Percentiles rank a stretch among this genome's conserved stretches.
Conservation (phyloP, 2,329 filamentous ascomycete species). For the Sporothrix mexicana region DNA sequence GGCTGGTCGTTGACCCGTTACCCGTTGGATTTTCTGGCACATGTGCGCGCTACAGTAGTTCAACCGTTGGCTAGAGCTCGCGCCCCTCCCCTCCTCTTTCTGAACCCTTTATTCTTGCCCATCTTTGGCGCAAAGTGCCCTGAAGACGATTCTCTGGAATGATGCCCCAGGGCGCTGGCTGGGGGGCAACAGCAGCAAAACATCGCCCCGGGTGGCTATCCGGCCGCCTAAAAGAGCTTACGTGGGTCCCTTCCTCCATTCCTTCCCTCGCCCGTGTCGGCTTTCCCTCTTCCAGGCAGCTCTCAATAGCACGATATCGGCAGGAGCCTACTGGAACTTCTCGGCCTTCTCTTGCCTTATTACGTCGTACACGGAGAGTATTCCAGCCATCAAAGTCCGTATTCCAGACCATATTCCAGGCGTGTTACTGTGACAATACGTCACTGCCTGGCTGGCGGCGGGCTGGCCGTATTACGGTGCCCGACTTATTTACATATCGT, state of each 20-base stretch:
- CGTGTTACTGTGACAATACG: background rate
- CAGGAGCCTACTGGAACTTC: background rate
- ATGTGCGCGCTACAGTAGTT: constrained; percentile 21
- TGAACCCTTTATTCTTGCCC: background rate
- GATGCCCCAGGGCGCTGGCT: background rate
- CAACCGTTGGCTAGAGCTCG: background rate
- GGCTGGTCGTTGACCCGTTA: background rate
- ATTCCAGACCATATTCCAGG: constrained; percentile 5
- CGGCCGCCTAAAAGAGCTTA: constrained; percentile 25
- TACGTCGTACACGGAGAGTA: constrained; percentile 2
- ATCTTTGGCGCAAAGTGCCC: background rate
- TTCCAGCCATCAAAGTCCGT: background rate
- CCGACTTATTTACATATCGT: background rate
- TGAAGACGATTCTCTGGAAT: background rate
- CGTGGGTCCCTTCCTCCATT: constrained; percentile 6
- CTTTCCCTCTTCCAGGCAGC: constrained; percentile 19
- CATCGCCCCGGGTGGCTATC: background rate
- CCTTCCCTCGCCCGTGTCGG: background rate
- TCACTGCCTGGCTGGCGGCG: background rate
- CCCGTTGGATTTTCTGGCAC: constrained; percentile 18
- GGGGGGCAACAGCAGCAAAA: constrained; percentile 14
- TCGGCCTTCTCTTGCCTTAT: background rate
- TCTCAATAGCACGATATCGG: constrained; percentile 17
- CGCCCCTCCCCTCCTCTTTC: background rate
- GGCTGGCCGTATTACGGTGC: constrained; percentile 12